A percentile compares a stretch with the other conserved stretches of the same genome.
Evolutionary conservation across 208 protist genomes (phyloP).

Genomic region (Trypanosoma theileri): DNA sequence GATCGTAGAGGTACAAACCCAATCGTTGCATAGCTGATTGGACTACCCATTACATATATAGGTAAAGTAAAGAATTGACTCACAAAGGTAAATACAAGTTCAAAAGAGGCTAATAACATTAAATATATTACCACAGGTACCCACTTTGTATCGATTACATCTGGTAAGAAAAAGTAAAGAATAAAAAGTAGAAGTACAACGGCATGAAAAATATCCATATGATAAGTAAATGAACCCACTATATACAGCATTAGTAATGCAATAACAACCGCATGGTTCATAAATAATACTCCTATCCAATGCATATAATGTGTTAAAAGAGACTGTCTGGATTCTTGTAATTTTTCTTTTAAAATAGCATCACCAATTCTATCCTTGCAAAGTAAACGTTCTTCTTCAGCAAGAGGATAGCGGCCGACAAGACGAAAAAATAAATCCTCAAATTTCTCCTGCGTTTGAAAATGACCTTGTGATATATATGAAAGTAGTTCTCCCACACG

Average conservation of each 20-base stretch:
- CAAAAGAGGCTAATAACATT: constrained; percentile 23
- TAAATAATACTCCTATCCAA: constrained; percentile 24
- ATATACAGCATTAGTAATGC: constrained; percentile 24
- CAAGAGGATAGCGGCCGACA: constrained; percentile 5
- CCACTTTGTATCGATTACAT: constrained; percentile 10
- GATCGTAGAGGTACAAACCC: constrained; percentile 25
- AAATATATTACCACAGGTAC: constrained; percentile 20
- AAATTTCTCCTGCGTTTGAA: constrained; percentile 8
- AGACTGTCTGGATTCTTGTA: constrained; percentile 3
- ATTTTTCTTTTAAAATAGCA: constrained; percentile 17
- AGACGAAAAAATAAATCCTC: constrained; percentile 14
- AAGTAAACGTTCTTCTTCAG: neutral
- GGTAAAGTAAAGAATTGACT: constrained; percentile 23
- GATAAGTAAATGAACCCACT: constrained; percentile 27
- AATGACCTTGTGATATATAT: constrained; percentile 3
- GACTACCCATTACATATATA: constrained; percentile 8
- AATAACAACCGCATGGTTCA: constrained; percentile 17
- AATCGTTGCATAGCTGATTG: constrained; percentile 20
- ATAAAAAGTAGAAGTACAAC: constrained; percentile 19
- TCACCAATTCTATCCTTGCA: constrained; percentile 10
- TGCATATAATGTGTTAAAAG: constrained; percentile 8
- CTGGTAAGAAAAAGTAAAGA: constrained; percentile 20
- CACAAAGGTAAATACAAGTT: constrained; percentile 30
- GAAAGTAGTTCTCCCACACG: constrained; percentile 24
- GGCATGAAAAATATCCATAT: constrained; percentile 30